Conservation (phyloP, 169 alveolate species). For the Ichthyophthirius multifiliis region DNA sequence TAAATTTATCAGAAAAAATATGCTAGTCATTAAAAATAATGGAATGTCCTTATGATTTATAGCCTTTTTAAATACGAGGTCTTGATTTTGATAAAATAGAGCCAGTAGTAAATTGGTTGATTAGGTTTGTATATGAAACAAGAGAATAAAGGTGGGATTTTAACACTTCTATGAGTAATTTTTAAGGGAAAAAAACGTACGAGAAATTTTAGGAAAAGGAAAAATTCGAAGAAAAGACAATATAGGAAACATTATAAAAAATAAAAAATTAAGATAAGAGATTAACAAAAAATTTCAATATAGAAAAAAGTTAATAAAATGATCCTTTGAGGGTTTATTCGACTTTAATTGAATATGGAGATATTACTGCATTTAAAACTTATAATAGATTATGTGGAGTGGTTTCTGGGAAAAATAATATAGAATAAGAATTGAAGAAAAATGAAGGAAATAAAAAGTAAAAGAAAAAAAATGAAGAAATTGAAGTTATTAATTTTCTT, state of each 20-base stretch:
- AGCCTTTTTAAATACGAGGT: constrained; percentile 31
- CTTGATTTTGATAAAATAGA: constrained; percentile 32
- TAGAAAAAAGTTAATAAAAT: constrained; percentile 7
- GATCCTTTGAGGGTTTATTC: constrained; percentile 46
- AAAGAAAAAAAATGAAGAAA: background rate
- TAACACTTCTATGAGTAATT: constrained; percentile 27
- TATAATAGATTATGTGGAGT: constrained; percentile 41
- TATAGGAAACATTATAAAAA: constrained; percentile 1
- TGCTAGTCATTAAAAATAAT: constrained; percentile 12
- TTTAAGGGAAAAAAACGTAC: constrained; percentile 27
- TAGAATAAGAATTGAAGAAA: background rate
- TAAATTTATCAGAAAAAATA: constrained; percentile 29
- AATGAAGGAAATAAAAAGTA: background rate
- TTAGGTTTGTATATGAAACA: constrained; percentile 42
- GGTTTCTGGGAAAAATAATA: constrained; percentile 23
- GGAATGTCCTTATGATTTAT: constrained; percentile 25
- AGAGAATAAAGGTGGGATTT: constrained; percentile 42
- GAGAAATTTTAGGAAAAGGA: background rate
- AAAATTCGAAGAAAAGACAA: constrained; percentile 27
- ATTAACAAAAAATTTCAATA: constrained; percentile 31
- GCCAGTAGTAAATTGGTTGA: constrained; percentile 37
- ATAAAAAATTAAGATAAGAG: constrained; percentile 11
- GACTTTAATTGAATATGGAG: constrained; percentile 46
- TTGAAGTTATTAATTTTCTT: background rate
- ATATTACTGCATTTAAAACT: constrained; percentile 30